Conservation (phyloP, 2,329 filamentous ascomycete genomes). For the Xylariaceae sp. region DNA sequence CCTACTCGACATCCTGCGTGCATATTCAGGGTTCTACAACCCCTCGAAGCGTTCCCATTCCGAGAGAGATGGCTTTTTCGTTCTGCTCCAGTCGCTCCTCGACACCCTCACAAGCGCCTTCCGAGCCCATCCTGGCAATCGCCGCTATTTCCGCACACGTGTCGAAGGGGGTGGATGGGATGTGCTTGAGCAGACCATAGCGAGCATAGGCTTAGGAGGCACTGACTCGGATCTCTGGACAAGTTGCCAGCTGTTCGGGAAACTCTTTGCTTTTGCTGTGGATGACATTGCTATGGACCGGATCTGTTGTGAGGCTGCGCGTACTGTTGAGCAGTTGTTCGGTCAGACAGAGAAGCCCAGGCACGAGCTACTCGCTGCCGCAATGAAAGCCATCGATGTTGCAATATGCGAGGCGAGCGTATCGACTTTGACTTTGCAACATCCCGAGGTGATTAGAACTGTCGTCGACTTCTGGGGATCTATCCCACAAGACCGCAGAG, state of each 20-base stretch:
- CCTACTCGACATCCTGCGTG: constrained; percentile 62
- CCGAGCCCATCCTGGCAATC: constrained; percentile 76
- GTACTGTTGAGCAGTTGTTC: background rate
- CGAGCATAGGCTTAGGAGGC: constrained; percentile 59
- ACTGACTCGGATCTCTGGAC: constrained; percentile 63
- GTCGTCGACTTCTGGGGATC: constrained; percentile 61
- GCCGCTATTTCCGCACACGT: constrained; percentile 74
- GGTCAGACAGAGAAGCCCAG: constrained; percentile 13
- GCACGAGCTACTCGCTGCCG: constrained; percentile 19
- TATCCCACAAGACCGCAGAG: constrained; percentile 44
- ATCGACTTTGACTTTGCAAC: constrained; percentile 48
- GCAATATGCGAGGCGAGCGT: constrained; percentile 46
- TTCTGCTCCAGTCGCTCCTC: constrained; percentile 65
- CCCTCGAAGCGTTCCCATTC: constrained; percentile 54
- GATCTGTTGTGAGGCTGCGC: constrained; percentile 51
- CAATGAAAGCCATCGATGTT: constrained; percentile 27
- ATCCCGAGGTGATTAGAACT: constrained; percentile 57
- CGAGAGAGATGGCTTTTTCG: constrained; percentile 61
- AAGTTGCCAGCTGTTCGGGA: constrained; percentile 71
- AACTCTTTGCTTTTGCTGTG: constrained; percentile 73
- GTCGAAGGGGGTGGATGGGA: constrained; percentile 76
- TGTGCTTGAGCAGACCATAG: constrained; percentile 66
- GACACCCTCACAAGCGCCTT: constrained; percentile 71
- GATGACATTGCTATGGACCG: constrained; percentile 69
- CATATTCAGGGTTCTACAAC: constrained; percentile 71